Evolutionary conservation across 2,329 filamentous ascomycete species (phyloP).

Genomic region (Xylaria sp.): DNA sequence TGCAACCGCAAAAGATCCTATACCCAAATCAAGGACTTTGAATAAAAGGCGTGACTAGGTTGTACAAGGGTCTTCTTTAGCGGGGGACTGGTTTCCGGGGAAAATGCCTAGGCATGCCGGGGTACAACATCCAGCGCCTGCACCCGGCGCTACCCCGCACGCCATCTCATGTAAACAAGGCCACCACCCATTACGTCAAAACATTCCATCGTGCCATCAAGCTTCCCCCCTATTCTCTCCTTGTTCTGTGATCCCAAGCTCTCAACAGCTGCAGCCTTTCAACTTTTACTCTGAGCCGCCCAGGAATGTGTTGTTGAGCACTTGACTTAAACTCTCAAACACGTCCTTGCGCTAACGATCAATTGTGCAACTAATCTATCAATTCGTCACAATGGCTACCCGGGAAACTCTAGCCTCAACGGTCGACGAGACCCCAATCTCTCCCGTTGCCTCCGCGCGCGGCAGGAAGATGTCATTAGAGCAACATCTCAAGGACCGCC

Average conservation of each 20-base stretch:
- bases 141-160: constrained; percentile 25
- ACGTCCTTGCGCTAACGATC: neutral
- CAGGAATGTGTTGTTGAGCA: neutral
- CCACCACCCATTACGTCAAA: constrained; percentile 25
- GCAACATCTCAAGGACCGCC: constrained; percentile 73
- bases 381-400: constrained; percentile 42
- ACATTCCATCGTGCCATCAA: neutral
- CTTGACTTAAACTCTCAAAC: neutral
- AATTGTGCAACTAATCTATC: neutral
- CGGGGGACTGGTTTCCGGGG: neutral
- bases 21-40: no score
- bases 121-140: neutral
- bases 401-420: constrained; percentile 31
- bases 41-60: no score
- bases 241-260: neutral
- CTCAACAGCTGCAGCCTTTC: neutral
- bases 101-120: neutral
- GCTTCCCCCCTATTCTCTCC: neutral
- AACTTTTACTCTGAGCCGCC: neutral
- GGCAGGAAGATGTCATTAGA: constrained; percentile 72
- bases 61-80: neutral
- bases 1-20: no score
- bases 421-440: constrained; percentile 65
- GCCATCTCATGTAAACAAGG: constrained; percentile 24
- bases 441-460: constrained; percentile 54